phyloP scores from a whole-genome alignment of 768 basidiomycete genomes.

The Russula lepida region DNA sequence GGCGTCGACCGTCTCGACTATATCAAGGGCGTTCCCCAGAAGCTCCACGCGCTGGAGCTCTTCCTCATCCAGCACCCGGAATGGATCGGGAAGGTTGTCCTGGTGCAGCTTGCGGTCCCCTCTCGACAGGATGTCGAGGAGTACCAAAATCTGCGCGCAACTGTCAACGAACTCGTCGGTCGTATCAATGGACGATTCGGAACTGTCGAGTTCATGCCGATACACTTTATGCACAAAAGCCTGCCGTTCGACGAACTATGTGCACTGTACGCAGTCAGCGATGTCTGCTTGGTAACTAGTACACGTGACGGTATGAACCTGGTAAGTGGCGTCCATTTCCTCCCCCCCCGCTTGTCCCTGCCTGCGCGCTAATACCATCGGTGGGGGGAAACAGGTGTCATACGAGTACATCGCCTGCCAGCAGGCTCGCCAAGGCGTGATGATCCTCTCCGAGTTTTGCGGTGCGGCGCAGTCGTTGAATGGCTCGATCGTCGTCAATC shows the following conservation, averaged over 20 bases:
- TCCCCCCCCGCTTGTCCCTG: slow-evolving; percentile 25
- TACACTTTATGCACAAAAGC: slow-evolving; percentile 98
- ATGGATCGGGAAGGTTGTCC: slow-evolving; percentile 98
- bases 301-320: slow-evolving; percentile 99
- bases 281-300: slow-evolving; percentile 90
- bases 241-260: slow-evolving; percentile 90
- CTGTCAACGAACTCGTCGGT: slow-evolving; percentile 96
- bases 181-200: slow-evolving; percentile 98
- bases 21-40: slow-evolving; percentile 99
- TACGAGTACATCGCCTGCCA: slow-evolving; percentile 99
- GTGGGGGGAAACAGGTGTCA: slow-evolving; percentile 56
- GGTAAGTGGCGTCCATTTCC: slow-evolving; percentile 40
- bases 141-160: slow-evolving; percentile 93
- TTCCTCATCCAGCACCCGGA: slow-evolving; percentile 98
- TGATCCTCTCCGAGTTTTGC: slow-evolving; percentile 98
- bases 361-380: slow-evolving; percentile 3
- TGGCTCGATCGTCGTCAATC: slow-evolving; percentile 95
- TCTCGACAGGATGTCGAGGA: slow-evolving; percentile 98
- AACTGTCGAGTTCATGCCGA: slow-evolving; percentile 99
- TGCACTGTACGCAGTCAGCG: slow-evolving; percentile 94
- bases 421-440: slow-evolving; percentile 83
- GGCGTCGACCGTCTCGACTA: slow-evolving; percentile 98
- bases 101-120: slow-evolving; percentile 95
- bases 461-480: slow-evolving; percentile 95
- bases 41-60: slow-evolving; percentile 90